Conservation (phyloP, 306 rosid genomes). For the Ormosia emarginata region DNA sequence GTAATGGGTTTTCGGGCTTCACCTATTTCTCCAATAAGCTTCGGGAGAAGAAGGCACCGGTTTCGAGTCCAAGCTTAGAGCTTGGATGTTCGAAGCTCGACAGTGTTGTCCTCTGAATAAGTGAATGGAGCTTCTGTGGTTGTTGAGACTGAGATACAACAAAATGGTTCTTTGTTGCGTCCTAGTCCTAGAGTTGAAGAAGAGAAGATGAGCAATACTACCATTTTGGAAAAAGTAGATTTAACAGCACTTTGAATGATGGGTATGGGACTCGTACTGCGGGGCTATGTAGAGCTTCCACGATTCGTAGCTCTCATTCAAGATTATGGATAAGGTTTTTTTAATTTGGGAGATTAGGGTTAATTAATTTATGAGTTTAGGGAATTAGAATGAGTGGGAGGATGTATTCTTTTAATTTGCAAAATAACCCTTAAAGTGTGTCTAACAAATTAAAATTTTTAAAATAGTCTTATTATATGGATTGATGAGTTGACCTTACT, state of each 20-base stretch:
- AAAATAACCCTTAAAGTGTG: too few relatives aligned
- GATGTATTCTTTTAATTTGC: too few relatives aligned
- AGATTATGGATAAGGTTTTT: too few relatives aligned
- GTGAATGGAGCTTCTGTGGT: conserved; percentile 33
- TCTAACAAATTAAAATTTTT: too few relatives aligned
- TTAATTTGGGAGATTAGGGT: too few relatives aligned
- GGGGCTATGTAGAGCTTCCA: too few relatives aligned
- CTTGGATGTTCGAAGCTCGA: conserved; percentile 23
- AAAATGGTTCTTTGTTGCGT: conserved; percentile 20
- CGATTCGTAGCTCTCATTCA: too few relatives aligned
- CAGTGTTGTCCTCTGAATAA: conserved; percentile 42
- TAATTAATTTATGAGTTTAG: too few relatives aligned
- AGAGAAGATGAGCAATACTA: neutral
- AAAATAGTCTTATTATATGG: too few relatives aligned
- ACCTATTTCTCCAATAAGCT: conserved; percentile 19
- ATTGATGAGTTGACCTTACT: too few relatives aligned
- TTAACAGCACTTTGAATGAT: conserved; percentile 73
- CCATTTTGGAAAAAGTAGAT: conserved; percentile 14
- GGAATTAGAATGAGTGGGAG: too few relatives aligned
- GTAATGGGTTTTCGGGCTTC: conserved; percentile 32
- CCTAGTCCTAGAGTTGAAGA: conserved; percentile 13
- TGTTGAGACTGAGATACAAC: conserved; percentile 38
- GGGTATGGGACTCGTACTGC: conserved; percentile 76
- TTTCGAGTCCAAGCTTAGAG: conserved; percentile 34
- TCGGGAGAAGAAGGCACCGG: conserved; percentile 12